These are phyloP conservation scores for Phellopilus nigrolimitatus DNA, from an alignment of 1,284 basidiomycete genomes.

Conservation along the genomic window DNA sequence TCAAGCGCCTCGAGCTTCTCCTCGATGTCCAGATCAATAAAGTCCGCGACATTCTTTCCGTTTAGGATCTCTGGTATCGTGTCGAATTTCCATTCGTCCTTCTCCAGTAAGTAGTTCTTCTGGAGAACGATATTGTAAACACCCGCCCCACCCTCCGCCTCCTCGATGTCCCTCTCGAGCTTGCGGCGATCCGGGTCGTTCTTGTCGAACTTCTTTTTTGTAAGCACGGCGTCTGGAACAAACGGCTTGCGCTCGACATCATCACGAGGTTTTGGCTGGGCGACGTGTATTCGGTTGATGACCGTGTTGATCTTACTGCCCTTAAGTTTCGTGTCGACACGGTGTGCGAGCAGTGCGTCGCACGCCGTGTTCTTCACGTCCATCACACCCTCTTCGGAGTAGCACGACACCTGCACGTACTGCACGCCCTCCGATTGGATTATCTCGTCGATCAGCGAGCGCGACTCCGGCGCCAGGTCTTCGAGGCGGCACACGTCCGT, in stretches of 20 bases:
- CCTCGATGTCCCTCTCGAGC: conserved; percentile 77
- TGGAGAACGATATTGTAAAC: conserved; percentile 88
- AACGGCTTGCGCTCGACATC: conserved; percentile 80
- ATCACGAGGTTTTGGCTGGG: conserved; percentile 83
- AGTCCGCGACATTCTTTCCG: conserved; percentile 99
- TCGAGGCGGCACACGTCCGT: conserved; percentile 84
- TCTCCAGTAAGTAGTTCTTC: conserved; percentile 85
- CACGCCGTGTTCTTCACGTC: conserved; percentile 90
- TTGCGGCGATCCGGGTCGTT: conserved; percentile 69
- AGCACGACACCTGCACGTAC: conserved; percentile 81
- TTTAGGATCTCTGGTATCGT: conserved; percentile 95
- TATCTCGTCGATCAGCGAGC: conserved; percentile 81
- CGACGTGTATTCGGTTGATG: conserved; percentile 91
- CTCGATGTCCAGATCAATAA: conserved; percentile 97
- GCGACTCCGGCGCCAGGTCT: conserved; percentile 73
- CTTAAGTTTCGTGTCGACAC: conserved; percentile 89
- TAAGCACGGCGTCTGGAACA: conserved; percentile 79
- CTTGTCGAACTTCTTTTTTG: conserved; percentile 81
- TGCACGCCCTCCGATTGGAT: conserved; percentile 67
- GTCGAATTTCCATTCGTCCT: conserved; percentile 96
- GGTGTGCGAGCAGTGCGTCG: conserved; percentile 86
- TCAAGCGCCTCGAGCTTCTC: conserved; percentile 97
- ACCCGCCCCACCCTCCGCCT: conserved; percentile 81
- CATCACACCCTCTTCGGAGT: conserved; percentile 95
- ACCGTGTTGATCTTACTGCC: conserved; percentile 90